Percentiles rank a stretch among this genome's conserved stretches.
phyloP scores from a whole-genome alignment of 139 green algal species.

The Chara braunii region DNA sequence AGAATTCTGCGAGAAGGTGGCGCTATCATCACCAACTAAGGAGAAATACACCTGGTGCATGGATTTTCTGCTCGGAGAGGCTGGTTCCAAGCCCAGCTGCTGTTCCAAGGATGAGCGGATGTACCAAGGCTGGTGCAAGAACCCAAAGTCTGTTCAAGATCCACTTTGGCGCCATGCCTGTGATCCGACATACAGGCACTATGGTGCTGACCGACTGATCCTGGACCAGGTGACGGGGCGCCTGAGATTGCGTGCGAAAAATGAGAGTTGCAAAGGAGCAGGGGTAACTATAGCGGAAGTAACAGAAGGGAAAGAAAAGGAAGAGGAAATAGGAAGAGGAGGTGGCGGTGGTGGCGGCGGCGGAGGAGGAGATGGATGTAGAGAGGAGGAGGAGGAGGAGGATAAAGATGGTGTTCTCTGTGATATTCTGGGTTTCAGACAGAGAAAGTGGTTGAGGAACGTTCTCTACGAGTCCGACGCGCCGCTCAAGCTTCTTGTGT shows the following conservation, averaged over 20 bases:
- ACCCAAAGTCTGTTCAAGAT: constrained; percentile 11
- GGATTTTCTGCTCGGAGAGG: constrained; percentile 16
- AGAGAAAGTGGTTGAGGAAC: constrained; percentile 14
- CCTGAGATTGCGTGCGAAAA: too few relatives aligned
- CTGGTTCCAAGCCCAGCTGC: neutral
- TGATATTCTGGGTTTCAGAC: constrained; percentile 24
- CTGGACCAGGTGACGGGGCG: too few relatives aligned
- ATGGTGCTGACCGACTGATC: constrained; percentile 2
- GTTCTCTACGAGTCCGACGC: constrained; percentile 2
- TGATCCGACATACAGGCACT: constrained; percentile 9
- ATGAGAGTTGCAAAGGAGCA: too few relatives aligned
- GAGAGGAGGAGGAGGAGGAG: too few relatives aligned
- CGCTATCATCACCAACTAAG: neutral
- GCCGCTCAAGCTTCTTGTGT: constrained; percentile 28
- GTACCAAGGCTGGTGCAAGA: constrained; percentile 23
- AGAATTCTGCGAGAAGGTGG: constrained; percentile 5
- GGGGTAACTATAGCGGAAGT: too few relatives aligned
- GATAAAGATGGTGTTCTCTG: too few relatives aligned
- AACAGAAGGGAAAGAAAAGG: too few relatives aligned
- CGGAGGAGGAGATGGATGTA: too few relatives aligned
- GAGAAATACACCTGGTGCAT: constrained; percentile 11
- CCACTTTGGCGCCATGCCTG: constrained; percentile 19
- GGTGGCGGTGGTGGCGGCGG: too few relatives aligned
- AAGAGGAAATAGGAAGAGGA: too few relatives aligned
- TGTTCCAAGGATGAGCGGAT: constrained; percentile 27